These are phyloP conservation scores for Penicillium flavigenum DNA, from an alignment of 495 filamentous ascomycete species.

Conservation along the genomic window DNA sequence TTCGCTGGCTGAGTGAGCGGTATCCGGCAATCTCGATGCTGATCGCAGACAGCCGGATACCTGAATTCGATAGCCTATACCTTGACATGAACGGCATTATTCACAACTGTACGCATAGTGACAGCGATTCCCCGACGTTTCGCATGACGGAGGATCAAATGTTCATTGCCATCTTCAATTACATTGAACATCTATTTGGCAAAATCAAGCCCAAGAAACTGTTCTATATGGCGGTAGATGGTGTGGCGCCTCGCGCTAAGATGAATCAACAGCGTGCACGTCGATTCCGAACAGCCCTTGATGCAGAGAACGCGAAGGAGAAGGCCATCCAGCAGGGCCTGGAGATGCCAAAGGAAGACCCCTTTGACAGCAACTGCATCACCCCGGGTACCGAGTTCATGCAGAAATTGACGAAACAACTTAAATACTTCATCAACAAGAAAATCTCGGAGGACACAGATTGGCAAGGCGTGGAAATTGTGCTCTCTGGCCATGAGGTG, in stretches of 20 bases:
- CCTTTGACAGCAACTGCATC: constrained; percentile 99
- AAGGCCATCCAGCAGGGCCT: constrained; percentile 86
- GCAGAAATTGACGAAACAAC: constrained; percentile 87
- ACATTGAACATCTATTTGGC: constrained; percentile 97
- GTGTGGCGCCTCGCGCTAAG: constrained; percentile 95
- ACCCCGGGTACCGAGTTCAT: constrained; percentile 98
- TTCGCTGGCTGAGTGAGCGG: constrained; percentile 95
- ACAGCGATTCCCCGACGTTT: constrained; percentile 84
- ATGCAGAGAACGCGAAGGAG: constrained; percentile 82
- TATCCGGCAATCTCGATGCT: constrained; percentile 98
- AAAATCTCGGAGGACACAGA: constrained; percentile 96
- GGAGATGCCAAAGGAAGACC: constrained; percentile 90
- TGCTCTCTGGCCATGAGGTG: constrained; percentile 97
- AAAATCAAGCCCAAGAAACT: constrained; percentile 98
- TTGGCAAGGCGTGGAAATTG: constrained; percentile 94
- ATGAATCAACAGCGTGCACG: constrained; percentile 99
- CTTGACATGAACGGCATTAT: constrained; percentile 99
- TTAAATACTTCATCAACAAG: constrained; percentile 98
- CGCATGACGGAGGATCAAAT: constrained; percentile 97
- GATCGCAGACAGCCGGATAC: constrained; percentile 98
- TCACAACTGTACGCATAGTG: constrained; percentile 98
- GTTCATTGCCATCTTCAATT: constrained; percentile 99
- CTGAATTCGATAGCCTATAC: constrained; percentile 98
- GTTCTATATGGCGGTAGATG: constrained; percentile 99
- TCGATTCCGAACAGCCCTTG: constrained; percentile 91